These are phyloP conservation scores for Cynanchum wilfordii DNA, from an alignment of 257 asterid species.

Conservation along the genomic window DNA sequence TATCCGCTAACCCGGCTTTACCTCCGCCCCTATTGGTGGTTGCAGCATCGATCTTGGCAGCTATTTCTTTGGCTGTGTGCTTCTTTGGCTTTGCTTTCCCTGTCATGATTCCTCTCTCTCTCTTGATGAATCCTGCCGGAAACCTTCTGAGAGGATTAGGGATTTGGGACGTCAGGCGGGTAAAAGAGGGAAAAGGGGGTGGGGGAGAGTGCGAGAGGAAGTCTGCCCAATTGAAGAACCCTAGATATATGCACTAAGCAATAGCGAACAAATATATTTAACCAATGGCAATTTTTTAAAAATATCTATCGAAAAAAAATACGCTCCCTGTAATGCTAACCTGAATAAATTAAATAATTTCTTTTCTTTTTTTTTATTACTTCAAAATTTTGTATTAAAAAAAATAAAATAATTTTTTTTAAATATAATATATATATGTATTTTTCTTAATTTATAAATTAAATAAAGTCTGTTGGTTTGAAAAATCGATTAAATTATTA, in stretches of 20 bases:
- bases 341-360: no score
- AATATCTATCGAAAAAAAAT: no score
- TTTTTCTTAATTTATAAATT: no score
- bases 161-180: background rate
- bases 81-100: constrained; percentile 95
- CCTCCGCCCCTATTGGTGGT: constrained; percentile 87
- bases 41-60: constrained; percentile 71
- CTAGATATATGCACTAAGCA: background rate
- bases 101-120: constrained; percentile 42
- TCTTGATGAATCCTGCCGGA: background rate
- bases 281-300: background rate
- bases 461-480: no score
- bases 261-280: background rate
- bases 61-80: constrained; percentile 87
- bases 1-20: constrained; percentile 67
- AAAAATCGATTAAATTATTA: no score
- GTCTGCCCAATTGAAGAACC: constrained; percentile 5
- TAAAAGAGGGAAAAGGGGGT: background rate
- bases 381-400: no score
- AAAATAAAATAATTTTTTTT: no score
- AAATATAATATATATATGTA: no score
- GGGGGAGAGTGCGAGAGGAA: background rate
- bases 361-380: no score
- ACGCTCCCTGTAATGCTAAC: no score
- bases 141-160: background rate